Base-by-base conservation (phyloP, 83 land plant genomes). In the Picea abies region DNA sequence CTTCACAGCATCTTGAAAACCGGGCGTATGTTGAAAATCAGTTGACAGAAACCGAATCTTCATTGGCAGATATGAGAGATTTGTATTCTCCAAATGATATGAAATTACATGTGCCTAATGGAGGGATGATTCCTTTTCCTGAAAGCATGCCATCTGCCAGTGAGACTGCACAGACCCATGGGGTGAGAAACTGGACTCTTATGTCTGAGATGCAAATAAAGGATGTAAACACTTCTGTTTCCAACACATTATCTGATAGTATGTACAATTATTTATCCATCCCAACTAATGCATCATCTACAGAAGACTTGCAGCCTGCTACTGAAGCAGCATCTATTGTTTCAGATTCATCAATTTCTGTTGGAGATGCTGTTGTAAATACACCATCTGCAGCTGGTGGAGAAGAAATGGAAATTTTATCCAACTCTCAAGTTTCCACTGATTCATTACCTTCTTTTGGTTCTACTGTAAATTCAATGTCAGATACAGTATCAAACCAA, bases 401-500 rank as follows among this genome's bases (percentile, higher is more conserved):
- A 58, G 76, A 80, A 70, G 83, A 32, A 72, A 39, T 83, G 41
- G 52, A 77, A 14, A 65, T 29, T 20, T 23, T 63, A 49, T 39
- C 20, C 7, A 78, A 16, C 58, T 4, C 84, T 70, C 29, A 22
- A 11, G 6, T 82, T 69, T 63, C 80, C 12, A 6, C 82, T 9
- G 82, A 72, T 70, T 78, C 80, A 35, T 52, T 70, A 10, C n/a
- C 71, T 76, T 4, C 86, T 35, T 22, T 32, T 49, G 80, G 76
- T 75, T 63, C 81, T 60, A 41, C 25, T 37, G 25, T 65, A 78
- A 67, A 19, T 49, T 32, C 83, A 5, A 3, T 69, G 17, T 67
- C 82, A 32, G 83, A 80, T 58, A 69, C 77, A 17, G 56, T 75
- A 61, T 82, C 88, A 65, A 83, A 73, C 47, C 78, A 86, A 49